Base-by-base conservation (phyloP, 352 stramenopile genomes). In the Phytopythium vexans region DNA sequence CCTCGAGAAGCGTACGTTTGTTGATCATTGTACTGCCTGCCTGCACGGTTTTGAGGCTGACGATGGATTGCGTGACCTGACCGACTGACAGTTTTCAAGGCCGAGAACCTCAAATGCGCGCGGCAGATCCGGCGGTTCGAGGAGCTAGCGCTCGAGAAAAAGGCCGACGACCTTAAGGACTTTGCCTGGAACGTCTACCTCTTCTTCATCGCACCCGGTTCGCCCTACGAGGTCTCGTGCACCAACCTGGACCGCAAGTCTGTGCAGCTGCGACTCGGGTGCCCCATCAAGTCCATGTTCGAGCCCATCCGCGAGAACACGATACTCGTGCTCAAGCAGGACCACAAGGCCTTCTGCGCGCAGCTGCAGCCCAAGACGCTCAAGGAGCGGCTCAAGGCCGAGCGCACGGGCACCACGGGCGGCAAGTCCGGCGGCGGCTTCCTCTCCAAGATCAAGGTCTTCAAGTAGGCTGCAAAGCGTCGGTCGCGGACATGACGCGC, bases 261-360 rank as follows among this genome's bases (percentile, higher is more conserved):
- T 8, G 83, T 91, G 49, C 80, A 91, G 58, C 64, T 89, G 15
- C 77, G 78, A n/a, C 73, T 94, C 6, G 81, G 83, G 15, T 92
- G 83, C 55, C 81, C 81, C 8, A 87, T 72, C 37, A 86, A 86
- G 62, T 73, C 64, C 52, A 94, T 90, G 78, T 94, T 94, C 47
- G 77, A 91, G 58, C 77, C 82, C 16, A 88, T 93, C 62, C 89
- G 89, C 51, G 83, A 93, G 62, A 90, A 88, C 64, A 92, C 83
- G 16, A 82, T 93, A 66, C 72, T 89, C 32, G 82, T 90, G 57
- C 68, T 93, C 46, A 89, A 88, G 61, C 83, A 91, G 58, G 83
- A 93, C 63, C 77, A 89, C 67, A 91, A 91, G 65, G 68, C 72
- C 3, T 93, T 94, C 50, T 80, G 82, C 49, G 56, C 72, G 52